A percentile compares a stretch with the other conserved stretches of the same genome.
phyloP scores from a whole-genome alignment of 2,329 filamentous ascomycete species.

The Colletotrichum tropicicola region DNA sequence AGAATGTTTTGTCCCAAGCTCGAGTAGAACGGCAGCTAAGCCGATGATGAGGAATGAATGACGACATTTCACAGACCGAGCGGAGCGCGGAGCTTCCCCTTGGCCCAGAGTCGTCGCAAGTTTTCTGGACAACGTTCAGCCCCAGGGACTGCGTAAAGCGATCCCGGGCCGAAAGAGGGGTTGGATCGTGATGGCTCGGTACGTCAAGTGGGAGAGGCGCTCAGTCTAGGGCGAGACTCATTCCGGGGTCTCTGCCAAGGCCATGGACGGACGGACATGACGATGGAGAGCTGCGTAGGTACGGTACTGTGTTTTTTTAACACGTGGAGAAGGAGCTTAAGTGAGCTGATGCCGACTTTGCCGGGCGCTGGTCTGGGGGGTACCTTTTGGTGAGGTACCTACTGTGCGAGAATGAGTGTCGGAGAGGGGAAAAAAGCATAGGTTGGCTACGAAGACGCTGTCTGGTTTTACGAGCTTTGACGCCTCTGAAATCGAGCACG shows the following conservation, averaged over 20 bases:
- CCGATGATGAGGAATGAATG: constrained; percentile 23
- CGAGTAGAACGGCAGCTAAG: neutral
- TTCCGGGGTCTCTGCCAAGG: constrained; percentile 22
- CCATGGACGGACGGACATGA: neutral
- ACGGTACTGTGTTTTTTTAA: neutral
- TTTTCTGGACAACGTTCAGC: too few relatives aligned
- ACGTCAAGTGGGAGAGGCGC: neutral
- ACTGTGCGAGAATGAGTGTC: neutral
- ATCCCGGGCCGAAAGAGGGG: constrained; percentile 19
- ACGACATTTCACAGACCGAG: constrained; percentile 18
- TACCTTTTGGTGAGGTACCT: neutral
- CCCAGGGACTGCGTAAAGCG: too few relatives aligned
- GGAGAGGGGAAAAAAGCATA: neutral
- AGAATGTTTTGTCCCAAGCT: neutral
- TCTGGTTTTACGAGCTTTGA: neutral
- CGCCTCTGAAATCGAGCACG: neutral
- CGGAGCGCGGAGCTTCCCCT: constrained; percentile 6
- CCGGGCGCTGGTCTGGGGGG: too few relatives aligned
- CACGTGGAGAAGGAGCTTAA: constrained; percentile 3
- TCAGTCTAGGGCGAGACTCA: neutral
- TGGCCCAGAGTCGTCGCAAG: neutral
- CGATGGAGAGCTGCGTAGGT: too few relatives aligned
- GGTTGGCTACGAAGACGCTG: neutral
- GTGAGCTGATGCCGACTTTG: constrained; percentile 19
- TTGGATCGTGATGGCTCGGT: neutral